Evolutionary conservation across 495 filamentous ascomycete genomes (phyloP), one percentile per base, ranked within the genome.

Genomic region (Hypomontagnella submonticulosa): DNA sequence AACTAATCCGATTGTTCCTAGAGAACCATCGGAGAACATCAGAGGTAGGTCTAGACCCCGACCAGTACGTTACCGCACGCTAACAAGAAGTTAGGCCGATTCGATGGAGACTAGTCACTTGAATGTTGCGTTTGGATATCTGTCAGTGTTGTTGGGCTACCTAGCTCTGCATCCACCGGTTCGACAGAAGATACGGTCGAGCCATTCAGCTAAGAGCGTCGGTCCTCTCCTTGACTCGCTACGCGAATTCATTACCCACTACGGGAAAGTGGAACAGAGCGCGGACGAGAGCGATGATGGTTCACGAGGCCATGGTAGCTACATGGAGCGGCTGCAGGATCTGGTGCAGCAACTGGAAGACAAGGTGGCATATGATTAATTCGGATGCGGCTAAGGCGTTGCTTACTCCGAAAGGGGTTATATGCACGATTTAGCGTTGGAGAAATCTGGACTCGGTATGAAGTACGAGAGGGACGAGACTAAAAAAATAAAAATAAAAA

Each of bases 111-210:
- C 92, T 67, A 88, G 89, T n/a, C 88, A 89, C 50, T 84, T 88
- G 50, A 97, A 94, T 73, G 92, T 99, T 27, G 90, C 91, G 2
- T 88, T 93, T 58, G 96, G 96, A 23, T 99, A 97, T 69, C 81
- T 99, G 40, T 87, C 94, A 0, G 87, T 98, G 4, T 80, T 97
- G 3, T 79, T 99, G 9, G 89, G 91, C 23, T 91, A 89, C 48
- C 81, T 97, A 12, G 92, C 89, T 71, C 79, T 93, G 15, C 78
- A 87, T 49, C 46, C 70, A 10, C 77, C 80, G 27, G 84, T 86
- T 10, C 75, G 83, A 33, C 71, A 75, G 20, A 73, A 79, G 16
- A 80, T 93, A 23, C 30, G 78, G 66, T 40, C 75, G 4, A 80
- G 76, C 23, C 79, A 92, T 42, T 84, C 84, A 1, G 83, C 86